phyloP scores from a whole-genome alignment of 2,329 filamentous ascomycete genomes.

The Colletotrichum sp. region DNA sequence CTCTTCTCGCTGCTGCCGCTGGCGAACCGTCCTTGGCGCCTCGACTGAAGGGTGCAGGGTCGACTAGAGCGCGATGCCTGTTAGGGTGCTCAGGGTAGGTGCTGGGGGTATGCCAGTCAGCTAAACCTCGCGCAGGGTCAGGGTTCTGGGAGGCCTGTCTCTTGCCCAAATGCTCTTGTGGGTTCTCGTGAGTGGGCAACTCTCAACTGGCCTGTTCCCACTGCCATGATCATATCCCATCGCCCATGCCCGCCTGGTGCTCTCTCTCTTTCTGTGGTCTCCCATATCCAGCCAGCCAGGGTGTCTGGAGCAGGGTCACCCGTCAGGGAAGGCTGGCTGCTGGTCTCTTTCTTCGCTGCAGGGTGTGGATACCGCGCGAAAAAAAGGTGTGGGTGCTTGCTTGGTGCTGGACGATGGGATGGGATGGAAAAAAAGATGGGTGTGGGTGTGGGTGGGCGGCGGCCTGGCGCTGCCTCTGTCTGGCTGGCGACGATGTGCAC shows the following conservation, averaged over 20 bases:
- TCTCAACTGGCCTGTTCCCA: background rate
- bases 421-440: background rate
- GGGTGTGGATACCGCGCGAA: background rate
- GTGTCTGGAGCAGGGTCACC: conserved; percentile 14
- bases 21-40: conserved; percentile 7
- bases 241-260: background rate
- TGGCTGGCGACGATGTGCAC: background rate
- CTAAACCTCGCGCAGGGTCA: background rate
- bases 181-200: background rate
- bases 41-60: background rate
- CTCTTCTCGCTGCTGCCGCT: conserved; percentile 6
- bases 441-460: background rate
- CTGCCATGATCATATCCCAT: background rate
- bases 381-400: background rate
- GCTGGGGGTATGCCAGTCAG: conserved; percentile 7
- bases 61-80: background rate
- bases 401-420: background rate
- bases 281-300: background rate
- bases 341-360: conserved; percentile 8
- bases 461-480: background rate
- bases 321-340: conserved; percentile 16
- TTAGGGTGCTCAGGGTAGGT: background rate
- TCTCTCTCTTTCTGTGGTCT: background rate
- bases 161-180: background rate
- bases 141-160: background rate